Conservation (phyloP, 2,329 filamentous ascomycete genomes). For the Fusarium sp. region DNA sequence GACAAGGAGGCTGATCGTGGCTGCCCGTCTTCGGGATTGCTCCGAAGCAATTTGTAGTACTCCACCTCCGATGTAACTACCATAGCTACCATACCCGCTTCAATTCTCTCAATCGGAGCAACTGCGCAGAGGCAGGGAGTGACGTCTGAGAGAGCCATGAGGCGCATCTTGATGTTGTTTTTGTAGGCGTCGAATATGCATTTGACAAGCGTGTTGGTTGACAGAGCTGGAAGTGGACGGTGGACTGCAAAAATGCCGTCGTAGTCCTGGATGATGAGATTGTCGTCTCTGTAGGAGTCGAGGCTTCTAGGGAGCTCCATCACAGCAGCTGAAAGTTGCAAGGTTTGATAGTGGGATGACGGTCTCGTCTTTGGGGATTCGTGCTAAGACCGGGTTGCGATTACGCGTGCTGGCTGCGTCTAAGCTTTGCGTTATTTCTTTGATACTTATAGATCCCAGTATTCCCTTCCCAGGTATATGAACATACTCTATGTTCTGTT, state of each 20-base stretch:
- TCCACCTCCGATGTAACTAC: neutral
- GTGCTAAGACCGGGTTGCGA: rapidly evolving
- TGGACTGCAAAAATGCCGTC: neutral
- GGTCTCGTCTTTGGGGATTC: no score
- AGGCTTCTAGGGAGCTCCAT: neutral
- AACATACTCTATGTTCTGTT: rapidly evolving
- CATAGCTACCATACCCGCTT: neutral
- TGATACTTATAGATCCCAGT: neutral
- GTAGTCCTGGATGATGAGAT: neutral
- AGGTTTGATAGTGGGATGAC: no score
- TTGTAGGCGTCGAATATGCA: neutral
- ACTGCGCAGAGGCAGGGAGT: neutral
- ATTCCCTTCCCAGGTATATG: no score
- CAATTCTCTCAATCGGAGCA: neutral
- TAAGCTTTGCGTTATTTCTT: neutral
- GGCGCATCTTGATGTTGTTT: neutral
- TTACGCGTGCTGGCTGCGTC: no score
- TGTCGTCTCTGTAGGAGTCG: neutral
- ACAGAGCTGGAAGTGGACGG: neutral
- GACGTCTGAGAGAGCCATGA: neutral
- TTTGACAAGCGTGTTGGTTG: neutral
- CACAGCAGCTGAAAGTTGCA: no score
- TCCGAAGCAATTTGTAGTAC: neutral
- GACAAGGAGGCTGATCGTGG: neutral
- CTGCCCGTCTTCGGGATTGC: neutral